Evolutionary conservation across 345 rosid species (phyloP).

Genomic region (Brassica cretica): DNA sequence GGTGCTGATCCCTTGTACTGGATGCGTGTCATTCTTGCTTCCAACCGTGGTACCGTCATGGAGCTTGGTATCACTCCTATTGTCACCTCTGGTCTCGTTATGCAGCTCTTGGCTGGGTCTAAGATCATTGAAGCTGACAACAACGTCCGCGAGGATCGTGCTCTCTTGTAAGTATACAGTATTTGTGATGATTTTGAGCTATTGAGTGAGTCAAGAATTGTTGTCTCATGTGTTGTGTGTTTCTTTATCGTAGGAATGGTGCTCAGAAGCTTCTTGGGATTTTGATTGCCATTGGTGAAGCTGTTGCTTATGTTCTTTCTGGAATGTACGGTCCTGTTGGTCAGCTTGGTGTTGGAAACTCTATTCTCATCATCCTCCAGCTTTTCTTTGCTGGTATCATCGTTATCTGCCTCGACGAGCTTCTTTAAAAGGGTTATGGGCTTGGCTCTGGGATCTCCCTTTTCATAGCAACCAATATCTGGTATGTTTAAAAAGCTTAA

Average conservation of each 20-base stretch:
- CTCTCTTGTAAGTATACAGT: conserved; percentile 57
- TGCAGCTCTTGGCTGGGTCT: conserved; percentile 78
- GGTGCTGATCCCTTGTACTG: conserved; percentile 82
- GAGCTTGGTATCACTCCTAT: conserved; percentile 84
- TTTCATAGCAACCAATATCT: conserved; percentile 70
- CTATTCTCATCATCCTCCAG: conserved; percentile 40
- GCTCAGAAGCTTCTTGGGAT: conserved; percentile 74
- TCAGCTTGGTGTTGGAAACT: conserved; percentile 69
- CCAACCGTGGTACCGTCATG: conserved; percentile 81
- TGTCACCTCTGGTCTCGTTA: conserved; percentile 74
- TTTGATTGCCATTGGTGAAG: conserved; percentile 68
- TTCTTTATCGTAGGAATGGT: conserved; percentile 51
- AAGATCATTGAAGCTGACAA: conserved; percentile 78
- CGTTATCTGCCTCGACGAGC: conserved; percentile 64
- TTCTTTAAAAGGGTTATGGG: conserved; percentile 69
- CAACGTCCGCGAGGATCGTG: conserved; percentile 77
- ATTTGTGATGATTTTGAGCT: background rate
- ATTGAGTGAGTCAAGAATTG: background rate
- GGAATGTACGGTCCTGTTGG: conserved; percentile 70
- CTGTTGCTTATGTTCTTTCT: conserved; percentile 60
- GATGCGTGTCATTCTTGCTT: conserved; percentile 82
- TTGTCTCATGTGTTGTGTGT: background rate
- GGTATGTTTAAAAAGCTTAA: conserved; percentile 41
- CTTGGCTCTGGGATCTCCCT: conserved; percentile 72
- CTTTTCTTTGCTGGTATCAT: conserved; percentile 60